Conservation (phyloP, 495 filamentous ascomycete species). For the Aspergillus incahuasiensis region DNA sequence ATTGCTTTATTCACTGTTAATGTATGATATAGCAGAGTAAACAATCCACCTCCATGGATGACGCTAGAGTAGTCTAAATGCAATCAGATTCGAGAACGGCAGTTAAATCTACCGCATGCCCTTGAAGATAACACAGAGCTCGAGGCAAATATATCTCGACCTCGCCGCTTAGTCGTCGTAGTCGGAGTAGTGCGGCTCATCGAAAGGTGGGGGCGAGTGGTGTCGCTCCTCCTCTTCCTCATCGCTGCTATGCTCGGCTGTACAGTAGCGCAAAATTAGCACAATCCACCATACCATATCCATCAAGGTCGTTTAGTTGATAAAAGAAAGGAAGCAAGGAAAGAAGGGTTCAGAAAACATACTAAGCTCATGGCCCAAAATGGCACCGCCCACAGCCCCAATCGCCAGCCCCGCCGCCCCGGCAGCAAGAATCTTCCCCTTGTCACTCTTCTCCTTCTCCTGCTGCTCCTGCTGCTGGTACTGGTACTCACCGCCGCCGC, state of each 20-base stretch:
- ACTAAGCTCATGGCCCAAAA: conserved; percentile 52
- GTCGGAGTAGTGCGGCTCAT: conserved; percentile 6
- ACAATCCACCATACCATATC: neutral
- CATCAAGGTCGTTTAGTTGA: too few relatives aligned
- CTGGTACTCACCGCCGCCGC: conserved; percentile 14
- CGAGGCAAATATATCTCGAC: conserved; percentile 21
- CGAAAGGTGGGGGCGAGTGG: neutral
- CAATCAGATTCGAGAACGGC: too few relatives aligned
- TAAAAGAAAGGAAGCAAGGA: conserved; percentile 1
- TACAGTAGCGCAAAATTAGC: neutral
- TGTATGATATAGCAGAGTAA: too few relatives aligned
- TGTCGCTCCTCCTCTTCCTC: conserved; percentile 7
- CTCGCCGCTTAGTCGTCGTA: conserved; percentile 26
- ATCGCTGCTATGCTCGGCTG: conserved; percentile 11
- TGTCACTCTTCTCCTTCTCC: conserved; percentile 43
- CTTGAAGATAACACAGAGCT: too few relatives aligned
- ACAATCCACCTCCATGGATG: too few relatives aligned
- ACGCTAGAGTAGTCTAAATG: too few relatives aligned
- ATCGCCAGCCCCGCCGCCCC: conserved; percentile 53
- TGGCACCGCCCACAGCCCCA: conserved; percentile 52
- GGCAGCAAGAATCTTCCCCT: conserved; percentile 41
- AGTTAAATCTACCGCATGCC: conserved; percentile 25
- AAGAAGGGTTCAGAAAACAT: conserved; percentile 19
- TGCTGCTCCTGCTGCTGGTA: conserved; percentile 39
- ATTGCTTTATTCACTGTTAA: too few relatives aligned